Percentiles rank a stretch among this genome's conserved stretches.
phyloP scores from a whole-genome alignment of 1,284 basidiomycete species.

The Thecaphora thlaspeos region DNA sequence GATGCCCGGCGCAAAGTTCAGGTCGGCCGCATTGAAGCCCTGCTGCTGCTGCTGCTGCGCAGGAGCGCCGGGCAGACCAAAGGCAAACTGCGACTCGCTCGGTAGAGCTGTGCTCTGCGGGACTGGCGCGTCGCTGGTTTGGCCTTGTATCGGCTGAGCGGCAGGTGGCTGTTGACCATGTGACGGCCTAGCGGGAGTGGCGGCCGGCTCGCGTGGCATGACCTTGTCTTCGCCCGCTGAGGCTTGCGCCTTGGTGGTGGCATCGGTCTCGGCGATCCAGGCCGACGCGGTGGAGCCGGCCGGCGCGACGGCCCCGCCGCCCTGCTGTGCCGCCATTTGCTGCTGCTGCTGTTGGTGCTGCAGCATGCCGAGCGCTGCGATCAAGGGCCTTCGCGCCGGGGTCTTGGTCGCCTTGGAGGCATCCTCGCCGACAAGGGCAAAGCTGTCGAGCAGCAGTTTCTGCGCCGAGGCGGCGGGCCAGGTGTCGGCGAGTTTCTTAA shows the following conservation, averaged over 20 bases:
- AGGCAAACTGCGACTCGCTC: too few relatives aligned
- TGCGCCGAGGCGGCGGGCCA: constrained; percentile 52
- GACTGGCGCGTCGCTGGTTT: too few relatives aligned
- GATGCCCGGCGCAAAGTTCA: constrained; percentile 27
- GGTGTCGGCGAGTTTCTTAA: constrained; percentile 39
- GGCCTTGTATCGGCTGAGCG: too few relatives aligned
- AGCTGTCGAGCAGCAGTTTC: constrained; percentile 47
- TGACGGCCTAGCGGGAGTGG: neutral
- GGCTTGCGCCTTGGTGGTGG: constrained; percentile 2
- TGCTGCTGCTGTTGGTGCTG: neutral
- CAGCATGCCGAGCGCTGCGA: constrained; percentile 8
- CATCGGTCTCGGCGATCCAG: constrained; percentile 35
- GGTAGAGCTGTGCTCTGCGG: neutral
- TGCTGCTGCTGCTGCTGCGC: neutral
- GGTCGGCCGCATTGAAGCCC: too few relatives aligned
- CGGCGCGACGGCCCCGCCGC: constrained; percentile 2
- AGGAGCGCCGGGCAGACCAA: neutral
- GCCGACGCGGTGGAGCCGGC: constrained; percentile 13
- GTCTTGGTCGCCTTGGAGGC: constrained; percentile 19
- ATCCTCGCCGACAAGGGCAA: constrained; percentile 39
- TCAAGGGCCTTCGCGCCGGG: constrained; percentile 9
- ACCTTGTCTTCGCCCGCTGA: neutral
- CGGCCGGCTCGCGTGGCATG: neutral
- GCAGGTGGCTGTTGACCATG: neutral
- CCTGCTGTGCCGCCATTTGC: constrained; percentile 6